These are phyloP conservation scores for Pleurotus ostreatus DNA, from an alignment of 768 basidiomycete genomes.

Conservation along the genomic window DNA sequence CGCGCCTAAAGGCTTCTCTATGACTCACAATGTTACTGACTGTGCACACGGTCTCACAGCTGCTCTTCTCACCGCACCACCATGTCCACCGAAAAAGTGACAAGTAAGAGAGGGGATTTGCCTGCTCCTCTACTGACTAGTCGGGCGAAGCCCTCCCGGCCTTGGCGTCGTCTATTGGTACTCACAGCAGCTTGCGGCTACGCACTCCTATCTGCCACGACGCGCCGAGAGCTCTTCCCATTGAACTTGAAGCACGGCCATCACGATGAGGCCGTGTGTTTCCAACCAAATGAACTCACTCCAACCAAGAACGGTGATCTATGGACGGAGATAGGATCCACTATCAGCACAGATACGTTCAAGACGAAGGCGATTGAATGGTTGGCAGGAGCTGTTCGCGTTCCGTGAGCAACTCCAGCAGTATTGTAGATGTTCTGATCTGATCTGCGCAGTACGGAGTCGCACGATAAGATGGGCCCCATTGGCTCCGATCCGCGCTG, in stretches of 20 bases:
- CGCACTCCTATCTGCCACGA: background rate
- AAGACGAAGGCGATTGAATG: conserved; percentile 24
- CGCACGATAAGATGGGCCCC: conserved; percentile 44
- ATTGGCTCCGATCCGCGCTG: conserved; percentile 49
- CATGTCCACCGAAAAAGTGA: background rate
- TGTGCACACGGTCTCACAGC: background rate
- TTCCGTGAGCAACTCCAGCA: conserved; percentile 18
- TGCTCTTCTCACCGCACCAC: background rate
- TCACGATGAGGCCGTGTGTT: background rate
- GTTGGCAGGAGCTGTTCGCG: conserved; percentile 28
- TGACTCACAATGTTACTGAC: background rate
- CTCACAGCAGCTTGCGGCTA: background rate
- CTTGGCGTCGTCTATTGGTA: background rate
- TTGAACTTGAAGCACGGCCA: background rate
- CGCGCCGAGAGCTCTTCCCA: background rate
- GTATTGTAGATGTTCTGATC: background rate
- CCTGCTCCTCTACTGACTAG: background rate
- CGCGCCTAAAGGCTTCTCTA: too few species aligned
- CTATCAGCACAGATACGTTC: conserved; percentile 20
- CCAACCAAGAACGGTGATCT: conserved; percentile 25
- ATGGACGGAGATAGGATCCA: conserved; percentile 10
- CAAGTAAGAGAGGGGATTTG: background rate
- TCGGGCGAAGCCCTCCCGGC: background rate
- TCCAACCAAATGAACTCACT: conserved; percentile 19
- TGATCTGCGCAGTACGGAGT: conserved; percentile 42